phyloP scores from a whole-genome alignment of 1,139 yeast genomes.

The Kurtzmaniella quercitrusa region DNA sequence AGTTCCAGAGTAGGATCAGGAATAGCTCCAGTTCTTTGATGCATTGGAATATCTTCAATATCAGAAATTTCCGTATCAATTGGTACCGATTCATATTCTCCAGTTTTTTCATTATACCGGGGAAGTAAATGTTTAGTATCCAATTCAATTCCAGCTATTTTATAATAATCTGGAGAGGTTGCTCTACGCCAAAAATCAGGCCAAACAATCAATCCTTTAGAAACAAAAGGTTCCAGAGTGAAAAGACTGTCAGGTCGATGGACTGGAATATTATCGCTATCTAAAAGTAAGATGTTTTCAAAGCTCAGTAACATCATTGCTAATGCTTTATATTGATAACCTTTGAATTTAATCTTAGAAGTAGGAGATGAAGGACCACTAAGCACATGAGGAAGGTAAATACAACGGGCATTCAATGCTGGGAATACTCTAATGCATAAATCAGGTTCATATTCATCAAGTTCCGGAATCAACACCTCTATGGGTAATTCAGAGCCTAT shows the following conservation, averaged over 20 bases:
- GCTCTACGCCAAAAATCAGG: constrained; percentile 48
- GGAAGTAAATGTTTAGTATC: constrained; percentile 24
- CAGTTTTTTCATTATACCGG: constrained; percentile 27
- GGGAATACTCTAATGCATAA: constrained; percentile 66
- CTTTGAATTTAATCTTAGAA: constrained; percentile 43
- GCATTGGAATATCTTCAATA: constrained; percentile 46
- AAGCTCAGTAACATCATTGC: constrained; percentile 74
- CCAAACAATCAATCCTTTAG: constrained; percentile 40
- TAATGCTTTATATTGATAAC: constrained; percentile 75
- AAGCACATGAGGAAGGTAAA: constrained; percentile 54
- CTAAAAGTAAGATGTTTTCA: constrained; percentile 70
- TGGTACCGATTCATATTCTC: constrained; percentile 13
- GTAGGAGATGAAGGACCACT: constrained; percentile 25
- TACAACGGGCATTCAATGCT: constrained; percentile 64
- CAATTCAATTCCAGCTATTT: constrained; percentile 31
- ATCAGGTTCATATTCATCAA: constrained; percentile 65
- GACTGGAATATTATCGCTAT: constrained; percentile 72
- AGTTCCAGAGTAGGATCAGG: constrained; percentile 83
- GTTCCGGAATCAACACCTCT: constrained; percentile 69
- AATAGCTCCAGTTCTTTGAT: constrained; percentile 64
- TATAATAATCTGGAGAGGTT: constrained; percentile 38
- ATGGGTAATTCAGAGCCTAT: constrained; percentile 66
- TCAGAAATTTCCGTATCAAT: constrained; percentile 7
- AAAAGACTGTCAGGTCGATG: constrained; percentile 47
- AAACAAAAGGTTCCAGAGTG: constrained; percentile 23